Evolutionary conservation across 2,329 filamentous ascomycete genomes (phyloP), one percentile per base, ranked within the genome.

Genomic region (Sporothrix inflata): DNA sequence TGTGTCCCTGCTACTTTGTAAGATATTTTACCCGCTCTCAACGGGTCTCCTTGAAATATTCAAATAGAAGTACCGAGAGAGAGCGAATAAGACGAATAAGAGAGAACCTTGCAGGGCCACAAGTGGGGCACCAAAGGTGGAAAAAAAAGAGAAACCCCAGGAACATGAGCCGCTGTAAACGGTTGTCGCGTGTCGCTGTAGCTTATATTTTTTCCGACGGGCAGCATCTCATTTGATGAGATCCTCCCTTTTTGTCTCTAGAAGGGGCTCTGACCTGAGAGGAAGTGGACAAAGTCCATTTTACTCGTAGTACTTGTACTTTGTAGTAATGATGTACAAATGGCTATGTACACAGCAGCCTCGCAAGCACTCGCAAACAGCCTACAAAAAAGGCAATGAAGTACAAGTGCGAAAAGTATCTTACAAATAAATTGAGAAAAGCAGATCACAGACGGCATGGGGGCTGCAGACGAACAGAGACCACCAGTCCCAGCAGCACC

Each of bases 141-240:
- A 57, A 30, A 57, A 57, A 34, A 57, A 57, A n/a, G 53, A 57
- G 27, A 30, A 30, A 16, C 53, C 24, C 53, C 24, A 55, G 24
- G 53, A 55, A 30, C 24, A 30, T 27, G 51, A 55, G 49, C 53
- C 27, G 53, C 53, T 57, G 53, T 12, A 57, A 57, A 57, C 53
- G 53, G 27, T 34, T 9, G 27, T 9, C 27, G 53, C 53, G 27
- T 57, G 53, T 34, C 27, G n/a, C n/a, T n/a, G 27, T 57, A 57
- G 27, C 27, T 57, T 57, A 24, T 34, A n/a, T 34, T 27, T 55
- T 5, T 55, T 30, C 5, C 27, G 51, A 55, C 53, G 24, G 53
- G 7, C 30, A 3, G 45, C 14, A 47, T 47, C 16, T 51, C 49
- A 51, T 51, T 51, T 21, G 8, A n/a, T n/a, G n/a, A n/a, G n/a